A percentile compares a stretch with the other conserved stretches of the same genome.
Evolutionary conservation across 345 rosid genomes (phyloP).

Genomic region (Sonneratia alba): DNA sequence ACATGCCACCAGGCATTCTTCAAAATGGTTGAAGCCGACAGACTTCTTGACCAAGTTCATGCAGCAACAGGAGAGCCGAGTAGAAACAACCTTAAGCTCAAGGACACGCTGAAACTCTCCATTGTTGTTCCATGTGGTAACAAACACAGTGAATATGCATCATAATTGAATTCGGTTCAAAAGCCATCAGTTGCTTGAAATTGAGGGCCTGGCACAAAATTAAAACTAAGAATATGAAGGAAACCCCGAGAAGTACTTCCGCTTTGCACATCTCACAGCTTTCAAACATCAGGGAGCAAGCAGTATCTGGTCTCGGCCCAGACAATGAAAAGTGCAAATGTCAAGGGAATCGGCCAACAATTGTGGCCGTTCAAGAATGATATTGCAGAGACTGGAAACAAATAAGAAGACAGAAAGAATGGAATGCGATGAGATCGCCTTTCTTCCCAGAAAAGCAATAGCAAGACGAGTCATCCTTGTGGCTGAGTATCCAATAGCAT

Average conservation of each 20-base stretch:
- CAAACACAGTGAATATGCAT: constrained; percentile 22
- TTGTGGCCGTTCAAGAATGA: background rate
- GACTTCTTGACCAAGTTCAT: background rate
- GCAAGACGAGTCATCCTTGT: constrained; percentile 87
- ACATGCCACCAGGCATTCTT: background rate
- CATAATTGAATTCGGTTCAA: background rate
- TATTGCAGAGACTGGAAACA: too few species aligned
- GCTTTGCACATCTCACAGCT: constrained; percentile 99
- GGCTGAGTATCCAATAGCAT: constrained; percentile 96
- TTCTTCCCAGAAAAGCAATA: constrained; percentile 86
- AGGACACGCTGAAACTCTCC: constrained; percentile 89
- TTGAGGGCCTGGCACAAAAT: background rate
- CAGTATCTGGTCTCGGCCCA: constrained; percentile 64
- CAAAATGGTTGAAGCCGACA: background rate
- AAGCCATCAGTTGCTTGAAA: background rate
- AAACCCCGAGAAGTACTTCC: constrained; percentile 91
- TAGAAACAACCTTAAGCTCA: constrained; percentile 65
- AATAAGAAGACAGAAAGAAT: too few species aligned
- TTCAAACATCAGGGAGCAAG: constrained; percentile 81
- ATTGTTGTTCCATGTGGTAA: constrained; percentile 95
- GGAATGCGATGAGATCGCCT: constrained; percentile 35
- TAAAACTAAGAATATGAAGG: background rate
- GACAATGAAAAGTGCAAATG: background rate
- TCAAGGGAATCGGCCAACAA: background rate
- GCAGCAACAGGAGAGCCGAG: background rate